Conservation (phyloP, 106 monocot species). For the Chionographis japonica region DNA sequence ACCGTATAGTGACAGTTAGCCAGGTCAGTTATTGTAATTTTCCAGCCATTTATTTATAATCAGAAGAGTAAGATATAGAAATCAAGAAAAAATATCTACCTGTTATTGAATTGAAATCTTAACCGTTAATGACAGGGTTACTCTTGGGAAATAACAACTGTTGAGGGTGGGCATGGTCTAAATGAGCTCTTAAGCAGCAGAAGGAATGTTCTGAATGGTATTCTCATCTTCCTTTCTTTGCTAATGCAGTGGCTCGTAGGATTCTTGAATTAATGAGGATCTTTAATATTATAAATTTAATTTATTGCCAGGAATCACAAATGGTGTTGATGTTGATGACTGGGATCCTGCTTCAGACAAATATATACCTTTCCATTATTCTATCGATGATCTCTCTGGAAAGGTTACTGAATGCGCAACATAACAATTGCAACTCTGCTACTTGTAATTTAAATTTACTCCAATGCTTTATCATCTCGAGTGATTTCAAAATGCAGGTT, state of each 20-base stretch:
- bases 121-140: constrained; percentile 57
- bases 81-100: too few relatives aligned
- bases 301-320: constrained; percentile 58
- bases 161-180: constrained; percentile 88
- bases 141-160: constrained; percentile 91
- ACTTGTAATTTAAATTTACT: background rate
- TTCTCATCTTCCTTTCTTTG: background rate
- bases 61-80: too few relatives aligned
- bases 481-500: constrained; percentile 33
- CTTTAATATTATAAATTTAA: constrained; percentile 1
- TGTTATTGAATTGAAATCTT: background rate
- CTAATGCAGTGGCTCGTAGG: background rate
- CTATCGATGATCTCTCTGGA: constrained; percentile 64
- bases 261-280: background rate
- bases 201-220: constrained; percentile 82
- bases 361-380: constrained; percentile 75
- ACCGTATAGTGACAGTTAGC: constrained; percentile 89
- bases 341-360: constrained; percentile 88
- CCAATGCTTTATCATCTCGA: background rate
- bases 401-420: constrained; percentile 37
- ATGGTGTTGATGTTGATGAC: constrained; percentile 79
- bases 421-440: background rate
- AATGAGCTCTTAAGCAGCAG: constrained; percentile 64
- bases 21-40: constrained; percentile 32
- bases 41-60: too few relatives aligned